Evolutionary conservation across 2,329 filamentous ascomycete genomes (phyloP).

Genomic region (Claviceps cyperi): DNA sequence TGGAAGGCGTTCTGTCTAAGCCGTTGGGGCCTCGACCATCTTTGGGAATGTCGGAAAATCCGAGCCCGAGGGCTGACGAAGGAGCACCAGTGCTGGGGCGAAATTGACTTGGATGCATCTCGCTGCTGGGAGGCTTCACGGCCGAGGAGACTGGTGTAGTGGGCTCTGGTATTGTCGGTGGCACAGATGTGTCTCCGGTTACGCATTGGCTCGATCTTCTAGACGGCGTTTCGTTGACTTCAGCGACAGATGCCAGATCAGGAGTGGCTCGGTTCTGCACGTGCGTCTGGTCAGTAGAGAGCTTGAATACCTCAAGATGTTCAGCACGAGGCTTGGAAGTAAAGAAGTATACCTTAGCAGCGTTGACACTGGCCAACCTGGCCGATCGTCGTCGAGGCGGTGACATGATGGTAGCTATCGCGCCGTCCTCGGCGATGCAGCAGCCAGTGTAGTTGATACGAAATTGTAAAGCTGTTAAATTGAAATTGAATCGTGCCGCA

Average conservation of each 20-base stretch:
- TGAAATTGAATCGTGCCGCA: conserved; percentile 2
- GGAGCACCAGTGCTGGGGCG: conserved; percentile 62
- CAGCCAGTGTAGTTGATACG: neutral
- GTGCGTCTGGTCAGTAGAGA: conserved; percentile 2
- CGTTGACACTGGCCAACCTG: conserved; percentile 25
- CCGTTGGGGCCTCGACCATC: conserved; percentile 24
- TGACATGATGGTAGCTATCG: conserved; percentile 18
- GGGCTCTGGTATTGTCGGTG: conserved; percentile 24
- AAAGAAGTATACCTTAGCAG: conserved; percentile 21
- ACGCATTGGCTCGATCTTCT: conserved; percentile 12
- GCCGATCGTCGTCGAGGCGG: conserved; percentile 30
- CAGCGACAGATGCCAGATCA: conserved; percentile 27
- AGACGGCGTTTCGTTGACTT: conserved; percentile 26
- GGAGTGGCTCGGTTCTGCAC: conserved; percentile 17
- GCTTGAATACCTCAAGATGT: neutral
- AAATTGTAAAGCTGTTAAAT: neutral
- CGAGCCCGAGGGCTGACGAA: conserved; percentile 67
- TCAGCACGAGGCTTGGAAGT: conserved; percentile 2
- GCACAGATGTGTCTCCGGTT: conserved; percentile 13
- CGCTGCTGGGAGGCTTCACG: conserved; percentile 55
- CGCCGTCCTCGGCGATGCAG: neutral
- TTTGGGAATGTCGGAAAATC: conserved; percentile 63
- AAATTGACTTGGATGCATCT: conserved; percentile 84
- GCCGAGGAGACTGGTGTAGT: conserved; percentile 51
- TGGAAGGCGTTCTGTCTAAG: conserved; percentile 43